A percentile compares a stretch with the other conserved stretches of the same genome.
phyloP scores from a whole-genome alignment of 768 basidiomycete genomes.

The Termitomyces sp. region DNA sequence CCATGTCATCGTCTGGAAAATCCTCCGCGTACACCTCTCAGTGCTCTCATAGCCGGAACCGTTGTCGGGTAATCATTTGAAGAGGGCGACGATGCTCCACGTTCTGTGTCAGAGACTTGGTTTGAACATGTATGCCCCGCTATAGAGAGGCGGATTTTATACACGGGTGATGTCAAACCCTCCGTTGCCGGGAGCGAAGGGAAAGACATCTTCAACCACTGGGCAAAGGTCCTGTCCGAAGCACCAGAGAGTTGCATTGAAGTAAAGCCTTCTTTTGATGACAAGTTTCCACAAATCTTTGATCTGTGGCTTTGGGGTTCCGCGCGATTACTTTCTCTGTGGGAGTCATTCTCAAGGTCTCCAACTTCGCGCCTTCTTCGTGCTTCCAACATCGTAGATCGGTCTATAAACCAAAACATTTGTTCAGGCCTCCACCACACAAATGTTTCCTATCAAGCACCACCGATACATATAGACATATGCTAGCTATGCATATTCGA shows the following conservation, averaged over 20 bases:
- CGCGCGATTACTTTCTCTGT: constrained; percentile 25
- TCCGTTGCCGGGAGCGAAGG: constrained; percentile 23
- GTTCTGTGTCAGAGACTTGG: constrained; percentile 35
- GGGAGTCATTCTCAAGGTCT: constrained; percentile 24
- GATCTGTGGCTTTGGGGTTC: constrained; percentile 29
- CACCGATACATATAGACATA: constrained; percentile 24
- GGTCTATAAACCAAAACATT: constrained; percentile 29
- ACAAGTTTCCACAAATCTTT: constrained; percentile 25
- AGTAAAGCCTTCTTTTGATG: constrained; percentile 24
- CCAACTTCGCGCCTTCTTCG: constrained; percentile 25
- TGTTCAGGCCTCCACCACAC: constrained; percentile 17
- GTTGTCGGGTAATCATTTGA: constrained; percentile 37
- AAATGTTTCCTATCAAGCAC: constrained; percentile 16
- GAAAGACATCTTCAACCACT: constrained; percentile 29
- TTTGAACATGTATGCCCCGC: constrained; percentile 41
- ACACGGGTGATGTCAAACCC: constrained; percentile 33
- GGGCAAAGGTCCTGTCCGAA: constrained; percentile 31
- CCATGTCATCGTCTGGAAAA: constrained; percentile 24
- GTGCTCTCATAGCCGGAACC: constrained; percentile 36
- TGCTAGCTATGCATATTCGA: constrained; percentile 34
- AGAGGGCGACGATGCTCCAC: constrained; percentile 31
- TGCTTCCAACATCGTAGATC: constrained; percentile 26
- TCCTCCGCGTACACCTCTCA: constrained; percentile 31
- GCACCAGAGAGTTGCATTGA: constrained; percentile 39
- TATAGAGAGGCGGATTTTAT: constrained; percentile 28